These are phyloP conservation scores for Stagonosporopsis tanaceti DNA, from an alignment of 2,329 filamentous ascomycete genomes.

Conservation along the genomic window DNA sequence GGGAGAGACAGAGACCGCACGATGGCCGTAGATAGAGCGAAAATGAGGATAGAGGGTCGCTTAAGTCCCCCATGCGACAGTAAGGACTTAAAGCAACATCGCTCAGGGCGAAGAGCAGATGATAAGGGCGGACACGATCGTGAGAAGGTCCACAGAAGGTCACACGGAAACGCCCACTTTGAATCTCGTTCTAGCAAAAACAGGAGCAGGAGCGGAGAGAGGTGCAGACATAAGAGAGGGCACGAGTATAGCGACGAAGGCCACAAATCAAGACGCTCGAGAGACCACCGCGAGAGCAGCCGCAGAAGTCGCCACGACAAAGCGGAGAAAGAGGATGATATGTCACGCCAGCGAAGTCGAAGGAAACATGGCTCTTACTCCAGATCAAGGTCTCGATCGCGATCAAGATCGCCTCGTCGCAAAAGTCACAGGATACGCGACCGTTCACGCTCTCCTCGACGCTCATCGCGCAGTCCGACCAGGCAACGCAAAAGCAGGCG, in stretches of 20 bases:
- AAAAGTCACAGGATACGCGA: conserved; percentile 21
- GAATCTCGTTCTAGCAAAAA: conserved; percentile 15
- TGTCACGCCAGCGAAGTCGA: conserved; percentile 20
- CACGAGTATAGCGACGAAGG: conserved; percentile 26
- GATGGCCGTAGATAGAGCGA: conserved; percentile 21
- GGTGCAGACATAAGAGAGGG: conserved; percentile 24
- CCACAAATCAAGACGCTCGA: conserved; percentile 28
- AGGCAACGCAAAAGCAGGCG: conserved; percentile 12
- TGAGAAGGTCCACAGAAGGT: conserved; percentile 18
- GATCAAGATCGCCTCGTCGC: conserved; percentile 29
- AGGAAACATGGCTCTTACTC: conserved; percentile 30
- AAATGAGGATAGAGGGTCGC: conserved; percentile 30
- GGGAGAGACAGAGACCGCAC: conserved; percentile 25
- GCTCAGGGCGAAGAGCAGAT: conserved; percentile 27
- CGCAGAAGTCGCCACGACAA: conserved; percentile 15
- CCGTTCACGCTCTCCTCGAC: conserved; percentile 26
- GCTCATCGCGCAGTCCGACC: not conserved
- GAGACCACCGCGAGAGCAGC: conserved; percentile 23
- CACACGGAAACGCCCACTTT: conserved; percentile 9
- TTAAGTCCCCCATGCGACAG: conserved; percentile 31
- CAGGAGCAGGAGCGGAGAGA: conserved; percentile 25
- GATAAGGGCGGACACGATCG: conserved; percentile 25
- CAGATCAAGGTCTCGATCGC: conserved; percentile 27
- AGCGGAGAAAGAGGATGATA: conserved; percentile 13
- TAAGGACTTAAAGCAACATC: conserved; percentile 27